Evolutionary conservation across 78 protist genomes (phyloP).

Genomic region (Speleostelium caveatum): DNA sequence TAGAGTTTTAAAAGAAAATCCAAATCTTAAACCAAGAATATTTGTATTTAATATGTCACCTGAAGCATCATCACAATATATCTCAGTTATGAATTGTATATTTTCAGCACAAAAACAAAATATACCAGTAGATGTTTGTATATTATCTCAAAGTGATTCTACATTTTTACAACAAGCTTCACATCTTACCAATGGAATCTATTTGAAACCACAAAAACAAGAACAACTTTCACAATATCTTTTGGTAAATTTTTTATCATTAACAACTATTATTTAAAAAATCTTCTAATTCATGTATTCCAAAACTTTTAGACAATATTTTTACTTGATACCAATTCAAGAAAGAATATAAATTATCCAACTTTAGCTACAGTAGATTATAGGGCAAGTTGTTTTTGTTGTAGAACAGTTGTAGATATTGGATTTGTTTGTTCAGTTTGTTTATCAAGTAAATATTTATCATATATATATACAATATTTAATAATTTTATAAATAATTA

Average conservation of each 20-base stretch:
- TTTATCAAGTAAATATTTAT: constrained; percentile 58
- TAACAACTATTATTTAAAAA: neutral
- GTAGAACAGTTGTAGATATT: constrained; percentile 69
- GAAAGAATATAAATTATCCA: constrained; percentile 60
- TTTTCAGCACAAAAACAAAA: constrained; percentile 86
- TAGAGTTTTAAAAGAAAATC: constrained; percentile 49
- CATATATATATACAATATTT: neutral
- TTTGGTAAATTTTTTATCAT: constrained; percentile 42
- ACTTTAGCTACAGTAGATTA: constrained; percentile 77
- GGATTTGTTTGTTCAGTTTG: constrained; percentile 89
- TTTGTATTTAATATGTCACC: constrained; percentile 67
- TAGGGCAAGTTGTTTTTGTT: constrained; percentile 85
- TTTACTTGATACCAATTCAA: constrained; percentile 66
- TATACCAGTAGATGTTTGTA: constrained; percentile 78
- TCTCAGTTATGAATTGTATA: constrained; percentile 84
- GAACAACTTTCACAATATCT: constrained; percentile 67
- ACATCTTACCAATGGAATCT: constrained; percentile 80
- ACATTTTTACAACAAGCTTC: constrained; percentile 87
- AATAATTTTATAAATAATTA: too few species aligned
- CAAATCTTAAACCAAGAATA: constrained; percentile 67
- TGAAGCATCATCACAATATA: constrained; percentile 81
- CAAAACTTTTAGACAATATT: constrained; percentile 50
- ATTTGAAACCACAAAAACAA: constrained; percentile 55
- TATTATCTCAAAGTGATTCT: constrained; percentile 63
- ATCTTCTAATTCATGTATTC: neutral